phyloP scores from a whole-genome alignment of 169 alveolate genomes.

The Eimeria praecox region DNA sequence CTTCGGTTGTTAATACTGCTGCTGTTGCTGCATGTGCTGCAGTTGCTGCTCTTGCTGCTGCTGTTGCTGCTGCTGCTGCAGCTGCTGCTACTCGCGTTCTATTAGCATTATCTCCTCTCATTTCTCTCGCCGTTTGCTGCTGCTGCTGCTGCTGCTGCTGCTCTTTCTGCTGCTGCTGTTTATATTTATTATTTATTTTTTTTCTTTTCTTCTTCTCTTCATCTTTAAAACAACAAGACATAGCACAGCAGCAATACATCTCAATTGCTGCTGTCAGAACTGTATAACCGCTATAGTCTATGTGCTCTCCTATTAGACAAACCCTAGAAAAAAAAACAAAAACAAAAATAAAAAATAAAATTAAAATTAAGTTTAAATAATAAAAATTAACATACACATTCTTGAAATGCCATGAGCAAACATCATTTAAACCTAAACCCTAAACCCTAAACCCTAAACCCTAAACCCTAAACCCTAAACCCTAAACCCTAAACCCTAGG shows the following conservation, averaged over 20 bases:
- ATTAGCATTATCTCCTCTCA: not conserved
- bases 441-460: too few species aligned
- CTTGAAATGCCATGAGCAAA: too few species aligned
- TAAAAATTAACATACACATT: not conserved
- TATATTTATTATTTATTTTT: too few species aligned
- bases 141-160: not conserved
- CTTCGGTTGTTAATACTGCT: too few species aligned
- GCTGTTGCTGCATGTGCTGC: not conserved
- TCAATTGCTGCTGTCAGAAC: not conserved
- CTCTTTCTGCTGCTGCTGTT: not conserved
- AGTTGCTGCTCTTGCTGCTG: not conserved
- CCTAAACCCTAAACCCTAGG: too few species aligned
- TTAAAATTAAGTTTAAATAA: not conserved
- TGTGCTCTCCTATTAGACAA: slow-evolving; percentile 29
- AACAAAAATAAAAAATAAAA: not conserved
- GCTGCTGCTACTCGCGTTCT: not conserved
- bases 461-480: too few species aligned
- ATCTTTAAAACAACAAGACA: not conserved
- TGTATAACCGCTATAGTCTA: slow-evolving; percentile 11
- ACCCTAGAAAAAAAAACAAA: not conserved
- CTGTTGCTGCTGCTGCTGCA: not conserved
- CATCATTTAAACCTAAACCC: too few species aligned
- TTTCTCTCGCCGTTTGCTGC: too few species aligned
- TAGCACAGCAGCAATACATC: slow-evolving; percentile 5
- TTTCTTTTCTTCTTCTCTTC: not conserved